A percentile compares a stretch with the other conserved stretches of the same genome.
Conservation (phyloP, 352 stramenopile genomes). For the Pythium chondricola region DNA sequence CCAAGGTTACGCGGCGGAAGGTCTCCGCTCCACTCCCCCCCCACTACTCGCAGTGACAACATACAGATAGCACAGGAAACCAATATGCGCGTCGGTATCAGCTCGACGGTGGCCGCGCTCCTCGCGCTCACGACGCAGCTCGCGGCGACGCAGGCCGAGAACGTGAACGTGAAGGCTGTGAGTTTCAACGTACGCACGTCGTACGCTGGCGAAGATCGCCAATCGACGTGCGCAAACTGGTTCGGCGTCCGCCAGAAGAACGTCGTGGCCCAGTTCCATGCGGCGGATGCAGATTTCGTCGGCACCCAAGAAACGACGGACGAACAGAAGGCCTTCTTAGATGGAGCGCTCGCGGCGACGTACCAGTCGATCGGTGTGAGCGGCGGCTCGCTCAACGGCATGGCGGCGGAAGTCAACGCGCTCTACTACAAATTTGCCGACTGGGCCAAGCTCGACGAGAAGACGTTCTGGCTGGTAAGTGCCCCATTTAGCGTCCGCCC, state of each 20-base stretch:
- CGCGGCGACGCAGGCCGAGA: slow-evolving; percentile 19
- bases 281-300: slow-evolving; percentile 55
- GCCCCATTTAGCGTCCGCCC: too few species aligned
- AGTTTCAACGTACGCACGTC: slow-evolving; percentile 82
- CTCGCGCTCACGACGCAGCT: slow-evolving; percentile 7
- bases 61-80: too few species aligned
- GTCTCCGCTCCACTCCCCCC: too few species aligned
- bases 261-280: slow-evolving; percentile 50
- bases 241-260: slow-evolving; percentile 56
- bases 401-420: slow-evolving; percentile 45
- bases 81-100: slow-evolving; percentile 5
- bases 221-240: slow-evolving; percentile 52
- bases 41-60: too few species aligned
- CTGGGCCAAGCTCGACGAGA: slow-evolving; percentile 51
- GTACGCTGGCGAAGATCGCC: slow-evolving; percentile 32
- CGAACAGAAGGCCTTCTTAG: slow-evolving; percentile 54
- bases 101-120: slow-evolving; percentile 15
- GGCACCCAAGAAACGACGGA: slow-evolving; percentile 80
- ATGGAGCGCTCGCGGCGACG: slow-evolving; percentile 37
- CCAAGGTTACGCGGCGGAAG: too few species aligned
- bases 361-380: slow-evolving; percentile 60
- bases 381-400: slow-evolving; percentile 56
- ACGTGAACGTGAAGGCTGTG: slow-evolving; percentile 55
- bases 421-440: slow-evolving; percentile 58
- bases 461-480: slow-evolving; percentile 60